Conservation (phyloP, 2,329 filamentous ascomycete species). For the Karstenula rhodostoma region DNA sequence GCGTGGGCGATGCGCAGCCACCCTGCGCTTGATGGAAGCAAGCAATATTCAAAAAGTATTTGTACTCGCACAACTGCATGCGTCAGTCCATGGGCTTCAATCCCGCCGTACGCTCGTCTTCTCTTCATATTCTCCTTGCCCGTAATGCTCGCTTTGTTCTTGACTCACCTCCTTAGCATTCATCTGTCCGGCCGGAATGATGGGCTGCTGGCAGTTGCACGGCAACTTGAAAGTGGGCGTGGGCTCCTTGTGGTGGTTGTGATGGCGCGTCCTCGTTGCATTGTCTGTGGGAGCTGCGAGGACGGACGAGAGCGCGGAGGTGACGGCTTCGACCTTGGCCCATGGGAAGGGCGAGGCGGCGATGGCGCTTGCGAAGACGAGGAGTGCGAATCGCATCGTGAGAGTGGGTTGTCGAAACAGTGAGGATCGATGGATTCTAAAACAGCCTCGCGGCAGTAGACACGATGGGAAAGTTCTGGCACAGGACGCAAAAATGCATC, state of each 20-base stretch:
- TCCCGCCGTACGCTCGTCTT: background rate
- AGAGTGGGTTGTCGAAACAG: background rate
- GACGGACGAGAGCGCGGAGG: slow-evolving; percentile 5
- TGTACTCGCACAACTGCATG: slow-evolving; percentile 29
- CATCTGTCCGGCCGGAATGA: slow-evolving; percentile 37
- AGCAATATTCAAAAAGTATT: slow-evolving; percentile 23
- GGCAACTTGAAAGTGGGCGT: slow-evolving; percentile 36
- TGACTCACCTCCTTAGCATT: slow-evolving; percentile 33
- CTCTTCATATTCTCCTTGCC: background rate
- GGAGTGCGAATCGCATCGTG: slow-evolving; percentile 31
- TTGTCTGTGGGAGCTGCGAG: slow-evolving; percentile 14
- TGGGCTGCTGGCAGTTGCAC: slow-evolving; percentile 35
- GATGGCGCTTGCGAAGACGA: slow-evolving; percentile 26
- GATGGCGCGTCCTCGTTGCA: slow-evolving; percentile 18
- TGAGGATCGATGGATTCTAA: background rate
- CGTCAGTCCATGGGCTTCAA: slow-evolving; percentile 1
- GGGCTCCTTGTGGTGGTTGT: slow-evolving; percentile 35
- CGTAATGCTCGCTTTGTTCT: background rate
- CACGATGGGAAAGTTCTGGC: background rate
- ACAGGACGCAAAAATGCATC: background rate
- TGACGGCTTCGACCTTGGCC: slow-evolving; percentile 20
- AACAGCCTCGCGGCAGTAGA: background rate
- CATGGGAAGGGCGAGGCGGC: slow-evolving; percentile 29
- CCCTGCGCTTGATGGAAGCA: slow-evolving; percentile 28
- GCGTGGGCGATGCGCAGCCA: slow-evolving; percentile 27